These are phyloP conservation scores for Vicia faba DNA, from an alignment of 306 rosid genomes.

Conservation along the genomic window DNA sequence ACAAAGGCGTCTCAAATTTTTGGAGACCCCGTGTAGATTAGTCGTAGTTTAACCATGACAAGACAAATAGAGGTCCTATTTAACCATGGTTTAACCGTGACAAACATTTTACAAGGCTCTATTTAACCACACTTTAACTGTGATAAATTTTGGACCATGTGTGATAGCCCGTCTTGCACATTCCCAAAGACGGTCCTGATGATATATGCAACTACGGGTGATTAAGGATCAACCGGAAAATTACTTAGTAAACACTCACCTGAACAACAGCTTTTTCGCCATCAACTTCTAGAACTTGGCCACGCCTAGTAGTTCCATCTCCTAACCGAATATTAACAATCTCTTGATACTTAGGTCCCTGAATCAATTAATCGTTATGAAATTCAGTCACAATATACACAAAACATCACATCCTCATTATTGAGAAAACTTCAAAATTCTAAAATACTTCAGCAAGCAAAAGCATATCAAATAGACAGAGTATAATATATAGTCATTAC, in stretches of 20 bases:
- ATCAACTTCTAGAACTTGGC: constrained; percentile 96
- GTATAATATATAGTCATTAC: constrained; percentile 36
- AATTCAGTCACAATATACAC: constrained; percentile 26
- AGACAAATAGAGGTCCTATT: too few relatives aligned
- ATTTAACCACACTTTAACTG: too few relatives aligned
- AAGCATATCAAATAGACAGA: constrained; percentile 4
- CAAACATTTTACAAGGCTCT: too few relatives aligned
- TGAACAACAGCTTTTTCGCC: constrained; percentile 98
- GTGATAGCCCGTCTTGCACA: too few relatives aligned
- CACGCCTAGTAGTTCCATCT: constrained; percentile 86
- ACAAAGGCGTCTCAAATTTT: too few relatives aligned
- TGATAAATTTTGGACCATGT: too few relatives aligned
- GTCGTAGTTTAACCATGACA: too few relatives aligned
- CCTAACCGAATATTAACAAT: constrained; percentile 97
- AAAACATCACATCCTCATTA: constrained; percentile 4
- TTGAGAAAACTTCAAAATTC: constrained; percentile 32
- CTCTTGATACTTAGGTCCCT: constrained; percentile 99
- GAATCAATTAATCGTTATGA: constrained; percentile 36
- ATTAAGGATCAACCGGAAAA: neutral
- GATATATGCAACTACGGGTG: constrained; percentile 18
- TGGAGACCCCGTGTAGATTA: too few relatives aligned
- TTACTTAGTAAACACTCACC: constrained; percentile 51
- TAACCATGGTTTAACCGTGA: too few relatives aligned
- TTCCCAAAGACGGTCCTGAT: neutral
- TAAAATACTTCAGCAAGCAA: constrained; percentile 5